Base-by-base conservation (phyloP, 768 basidiomycete genomes). In the Sistotremastrum suecicum region DNA sequence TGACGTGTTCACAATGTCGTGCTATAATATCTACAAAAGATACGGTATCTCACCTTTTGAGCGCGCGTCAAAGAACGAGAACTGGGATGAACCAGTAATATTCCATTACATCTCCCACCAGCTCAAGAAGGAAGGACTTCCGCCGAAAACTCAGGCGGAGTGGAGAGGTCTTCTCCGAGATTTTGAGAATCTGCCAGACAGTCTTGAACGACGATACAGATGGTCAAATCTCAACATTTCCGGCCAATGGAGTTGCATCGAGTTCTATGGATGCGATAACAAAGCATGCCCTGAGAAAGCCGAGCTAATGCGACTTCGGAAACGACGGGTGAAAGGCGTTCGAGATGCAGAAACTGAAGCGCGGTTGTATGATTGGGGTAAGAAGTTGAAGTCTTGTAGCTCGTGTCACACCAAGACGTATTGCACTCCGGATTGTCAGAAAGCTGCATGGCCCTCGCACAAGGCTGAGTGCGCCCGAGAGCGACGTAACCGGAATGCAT, bases 71-170 rank as follows among this genome's bases (percentile, higher is more conserved):
- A 48, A 40, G 6, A 41, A 50, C 36, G 51, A 49, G 20, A 37
- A 47, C n/a, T 29, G 8, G 37, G 28, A 40, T 32, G 45, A 50
- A 7, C 31, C 45, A 10, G 55, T 60, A 46, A 42, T 61, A 3
- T 56, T 62, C 48, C 54, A 58, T 48, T 62, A 57, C 51, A 43
- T 62, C 12, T 47, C 49, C 28, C 55, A 53, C 39, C 55, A 51
- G 35, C 51, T 58, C 45, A 48, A 53, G 12, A 51, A 51, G 36
- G 47, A 54, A 35, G 48, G 39, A 0, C 43, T 41, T 6, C 37
- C 48, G 6, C 52, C 56, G 41, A 36, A 39, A 5, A 51, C 48
- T n/a, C 43, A 44, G 29, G 37, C 34, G 1, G 54, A 56, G 31
- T 58, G 56, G 52, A 46, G 45, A 8, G 31, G 39, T 2, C 51